A percentile compares a stretch with the other conserved stretches of the same genome.
Evolutionary conservation across 257 asterid species (phyloP).

Genomic region (Gynochthodes officinalis): DNA sequence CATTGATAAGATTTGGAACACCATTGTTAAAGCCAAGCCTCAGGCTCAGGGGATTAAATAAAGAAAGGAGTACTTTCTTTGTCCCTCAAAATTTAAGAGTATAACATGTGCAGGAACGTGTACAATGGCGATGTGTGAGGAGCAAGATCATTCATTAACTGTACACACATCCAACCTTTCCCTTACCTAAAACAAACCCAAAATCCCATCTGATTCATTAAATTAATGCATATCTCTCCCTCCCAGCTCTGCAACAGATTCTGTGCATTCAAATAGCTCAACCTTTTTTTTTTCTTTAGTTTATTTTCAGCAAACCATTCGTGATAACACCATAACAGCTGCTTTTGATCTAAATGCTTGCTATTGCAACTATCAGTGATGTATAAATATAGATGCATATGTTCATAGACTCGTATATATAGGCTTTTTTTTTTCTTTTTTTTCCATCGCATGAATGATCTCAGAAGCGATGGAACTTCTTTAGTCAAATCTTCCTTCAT

Average conservation of each 20-base stretch:
- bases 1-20: background rate
- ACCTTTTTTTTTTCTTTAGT: background rate
- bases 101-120: slow-evolving; percentile 29
- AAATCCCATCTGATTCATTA: slow-evolving; percentile 2
- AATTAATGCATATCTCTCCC: background rate
- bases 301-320: background rate
- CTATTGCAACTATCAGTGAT: background rate
- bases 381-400: background rate
- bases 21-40: background rate
- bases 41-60: background rate
- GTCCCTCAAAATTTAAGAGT: slow-evolving; percentile 6
- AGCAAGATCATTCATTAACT: background rate
- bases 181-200: background rate
- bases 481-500: background rate
- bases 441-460: background rate
- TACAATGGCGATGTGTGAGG: slow-evolving; percentile 21
- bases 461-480: background rate
- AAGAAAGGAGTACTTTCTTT: background rate
- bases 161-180: background rate
- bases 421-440: background rate
- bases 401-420: background rate
- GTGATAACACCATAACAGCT: background rate
- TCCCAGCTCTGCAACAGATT: background rate
- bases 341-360: background rate
- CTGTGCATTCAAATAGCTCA: background rate